phyloP scores from a whole-genome alignment of 2,329 filamentous ascomycete genomes.

The Nigrospora osmanthi region DNA sequence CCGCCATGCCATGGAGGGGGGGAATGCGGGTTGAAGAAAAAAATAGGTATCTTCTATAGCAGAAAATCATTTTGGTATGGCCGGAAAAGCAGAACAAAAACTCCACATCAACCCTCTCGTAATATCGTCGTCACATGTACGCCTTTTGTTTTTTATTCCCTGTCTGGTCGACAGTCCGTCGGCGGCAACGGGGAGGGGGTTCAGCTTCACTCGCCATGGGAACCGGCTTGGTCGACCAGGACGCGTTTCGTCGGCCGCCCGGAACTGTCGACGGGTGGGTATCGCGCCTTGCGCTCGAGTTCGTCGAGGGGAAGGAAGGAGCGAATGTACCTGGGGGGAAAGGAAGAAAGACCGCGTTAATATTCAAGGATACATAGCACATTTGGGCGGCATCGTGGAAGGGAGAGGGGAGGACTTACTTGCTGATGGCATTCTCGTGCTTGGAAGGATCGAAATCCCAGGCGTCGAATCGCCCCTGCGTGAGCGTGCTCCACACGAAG shows the following conservation, averaged over 20 bases:
- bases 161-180: not conserved
- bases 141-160: not conserved
- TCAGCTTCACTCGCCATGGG: slow-evolving; percentile 28
- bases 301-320: slow-evolving; percentile 75
- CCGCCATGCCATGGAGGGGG: no score
- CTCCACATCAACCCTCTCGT: not conserved
- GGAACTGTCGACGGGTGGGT: slow-evolving; percentile 53
- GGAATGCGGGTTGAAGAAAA: no score
- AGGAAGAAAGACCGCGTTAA: not conserved
- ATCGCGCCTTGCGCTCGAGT: slow-evolving; percentile 68
- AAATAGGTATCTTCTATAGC: no score
- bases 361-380: slow-evolving; percentile 18
- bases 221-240: slow-evolving; percentile 33
- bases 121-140: not conserved
- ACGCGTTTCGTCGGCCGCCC: slow-evolving; percentile 38
- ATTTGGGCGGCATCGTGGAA: slow-evolving; percentile 14
- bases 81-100: not conserved
- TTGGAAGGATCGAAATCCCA: slow-evolving; percentile 74
- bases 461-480: slow-evolving; percentile 64
- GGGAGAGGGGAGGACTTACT: no score
- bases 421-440: slow-evolving; percentile 56
- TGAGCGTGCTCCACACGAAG: slow-evolving; percentile 73
- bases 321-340: slow-evolving; percentile 75
- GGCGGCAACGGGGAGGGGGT: not conserved
- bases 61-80: no score